Base-by-base conservation (phyloP, 1,284 basidiomycete species). In the Inonotus obliquus region DNA sequence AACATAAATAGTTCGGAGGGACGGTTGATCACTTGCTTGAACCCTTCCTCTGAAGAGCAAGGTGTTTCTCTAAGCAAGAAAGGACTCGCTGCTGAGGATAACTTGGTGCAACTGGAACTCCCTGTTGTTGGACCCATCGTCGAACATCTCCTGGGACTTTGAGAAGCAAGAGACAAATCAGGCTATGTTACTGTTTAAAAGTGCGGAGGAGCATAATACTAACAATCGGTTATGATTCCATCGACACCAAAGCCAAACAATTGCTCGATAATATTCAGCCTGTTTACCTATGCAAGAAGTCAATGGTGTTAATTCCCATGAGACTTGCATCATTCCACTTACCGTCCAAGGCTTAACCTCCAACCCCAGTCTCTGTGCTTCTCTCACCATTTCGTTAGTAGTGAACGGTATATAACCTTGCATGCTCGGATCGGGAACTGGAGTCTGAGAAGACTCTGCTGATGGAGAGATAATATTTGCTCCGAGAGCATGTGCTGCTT, bases 311-410 rank as follows among this genome's bases (percentile, higher is more conserved):
- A 3, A 23, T 23, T 7, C 13, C 13, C 14, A 29, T 1, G 23
- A 23, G 10, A 21, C 13, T 23, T 29, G 27, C 11, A 21, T 21
- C 38, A 25, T 19, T 60, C 25, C 1, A 76, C 84, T 68, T 65
- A 89, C 86, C 17, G 89, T 92, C 83, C 85, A 92, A 4, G 88
- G 86, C 65, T 84, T 83, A 55, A 92, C 85, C 14, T 70, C 65
- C 69, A 92, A 70, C 1, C 84, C 85, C 19, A 89, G 76, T 41
- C 76, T 66, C 69, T 90, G 87, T 0, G 89, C 85, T 59, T 79
- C 77, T 47, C 81, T 76, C 37, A 92, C 78, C 89, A 92, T 90
- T 27, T 77, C 79, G 67, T 77, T 73, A 2, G 86, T 89, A 2
- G 83, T 84, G 68, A 92, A 90, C 1, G 82, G 70, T 37, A 80